phyloP scores from a whole-genome alignment of 495 filamentous ascomycete genomes.

The Talaromyces nanjingensis region DNA sequence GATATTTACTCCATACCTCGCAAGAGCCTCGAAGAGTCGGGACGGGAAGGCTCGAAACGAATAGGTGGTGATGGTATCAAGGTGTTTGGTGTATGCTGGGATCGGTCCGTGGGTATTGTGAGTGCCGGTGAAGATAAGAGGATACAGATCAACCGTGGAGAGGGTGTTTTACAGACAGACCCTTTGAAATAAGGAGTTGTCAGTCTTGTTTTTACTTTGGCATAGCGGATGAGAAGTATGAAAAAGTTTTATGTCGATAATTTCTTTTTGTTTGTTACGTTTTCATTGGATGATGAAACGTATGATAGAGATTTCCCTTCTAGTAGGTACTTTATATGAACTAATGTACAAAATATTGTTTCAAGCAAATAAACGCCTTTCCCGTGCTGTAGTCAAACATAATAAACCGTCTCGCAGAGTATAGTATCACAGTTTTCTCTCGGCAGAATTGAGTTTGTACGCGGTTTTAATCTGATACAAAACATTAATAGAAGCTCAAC shows the following conservation, averaged over 20 bases:
- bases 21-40: conserved; percentile 51
- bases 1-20: conserved; percentile 75
- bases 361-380: conserved; percentile 8
- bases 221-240: neutral
- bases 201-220: neutral
- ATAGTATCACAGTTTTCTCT: conserved; percentile 46
- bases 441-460: conserved; percentile 71
- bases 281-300: neutral
- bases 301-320: neutral
- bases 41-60: conserved; percentile 41
- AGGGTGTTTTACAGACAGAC: conserved; percentile 29
- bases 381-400: neutral
- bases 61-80: conserved; percentile 72
- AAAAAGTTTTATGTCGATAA: neutral
- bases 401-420: neutral
- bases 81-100: conserved; percentile 89
- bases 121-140: conserved; percentile 87
- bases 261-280: neutral
- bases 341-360: neutral
- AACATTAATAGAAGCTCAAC: conserved; percentile 1
- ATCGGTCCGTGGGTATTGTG: conserved; percentile 75
- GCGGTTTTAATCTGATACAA: conserved; percentile 59
- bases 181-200: neutral
- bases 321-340: conserved; percentile 3
- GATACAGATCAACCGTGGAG: conserved; percentile 80